A percentile compares a stretch with the other conserved stretches of the same genome.
Conservation (phyloP, 805 yeast genomes). For the Blastobotrys robertii region DNA sequence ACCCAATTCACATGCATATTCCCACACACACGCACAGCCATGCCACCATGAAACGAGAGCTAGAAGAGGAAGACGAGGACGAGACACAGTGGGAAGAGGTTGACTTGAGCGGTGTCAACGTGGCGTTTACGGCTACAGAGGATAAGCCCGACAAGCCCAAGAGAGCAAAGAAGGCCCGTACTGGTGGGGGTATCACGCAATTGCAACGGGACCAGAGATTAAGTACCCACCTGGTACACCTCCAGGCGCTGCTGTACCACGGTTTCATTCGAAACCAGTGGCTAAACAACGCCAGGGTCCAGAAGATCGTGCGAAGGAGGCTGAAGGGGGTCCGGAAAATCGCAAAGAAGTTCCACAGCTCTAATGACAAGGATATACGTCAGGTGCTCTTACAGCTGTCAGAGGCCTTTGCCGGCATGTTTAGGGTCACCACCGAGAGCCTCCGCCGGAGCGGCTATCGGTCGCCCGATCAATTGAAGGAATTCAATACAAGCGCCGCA, state of each 20-base stretch:
- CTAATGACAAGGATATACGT: not conserved
- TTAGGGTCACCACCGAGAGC: conserved; percentile 33
- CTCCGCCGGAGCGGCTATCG: conserved; percentile 2
- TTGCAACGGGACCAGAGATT: not conserved
- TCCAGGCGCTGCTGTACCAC: conserved; percentile 28
- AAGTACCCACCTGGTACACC: conserved; percentile 1
- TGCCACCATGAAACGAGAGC: no score
- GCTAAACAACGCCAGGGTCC: conserved; percentile 43
- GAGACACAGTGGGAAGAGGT: no score
- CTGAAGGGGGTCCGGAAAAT: not conserved
- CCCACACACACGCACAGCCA: no score
- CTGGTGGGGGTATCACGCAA: no score
- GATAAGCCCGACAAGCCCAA: no score
- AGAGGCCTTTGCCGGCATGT: not conserved
- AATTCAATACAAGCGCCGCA: conserved; percentile 9
- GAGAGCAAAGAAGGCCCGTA: no score
- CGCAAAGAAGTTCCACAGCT: not conserved
- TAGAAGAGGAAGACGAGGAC: no score
- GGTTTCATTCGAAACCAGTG: conserved; percentile 55
- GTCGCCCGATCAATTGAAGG: conserved; percentile 18
- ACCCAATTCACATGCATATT: no score
- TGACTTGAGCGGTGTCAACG: no score
- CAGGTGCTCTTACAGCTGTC: no score
- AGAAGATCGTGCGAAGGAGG: conserved; percentile 29
- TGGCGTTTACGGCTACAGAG: no score